A percentile compares a stretch with the other conserved stretches of the same genome.
Evolutionary conservation across 495 filamentous ascomycete genomes (phyloP).

Genomic region (Penicillium steckii): DNA sequence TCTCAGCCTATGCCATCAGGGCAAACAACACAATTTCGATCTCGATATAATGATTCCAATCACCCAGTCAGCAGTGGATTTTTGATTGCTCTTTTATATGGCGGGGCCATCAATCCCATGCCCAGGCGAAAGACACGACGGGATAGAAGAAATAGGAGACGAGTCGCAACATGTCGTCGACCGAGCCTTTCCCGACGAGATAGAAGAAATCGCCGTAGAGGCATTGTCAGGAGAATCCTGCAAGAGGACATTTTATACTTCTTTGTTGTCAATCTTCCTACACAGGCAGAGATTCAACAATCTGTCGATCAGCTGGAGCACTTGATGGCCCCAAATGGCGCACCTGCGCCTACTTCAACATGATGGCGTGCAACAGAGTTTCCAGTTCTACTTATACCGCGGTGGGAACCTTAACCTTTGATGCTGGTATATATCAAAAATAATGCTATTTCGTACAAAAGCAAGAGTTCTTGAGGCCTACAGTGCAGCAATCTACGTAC

Average conservation of each 20-base stretch:
- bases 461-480: no score
- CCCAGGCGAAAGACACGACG: not conserved
- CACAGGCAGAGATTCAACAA: conserved; percentile 3
- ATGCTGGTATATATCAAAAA: no score
- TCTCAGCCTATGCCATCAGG: not conserved
- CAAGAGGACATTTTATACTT: conserved; percentile 9
- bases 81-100: conserved; percentile 11
- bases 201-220: conserved; percentile 4
- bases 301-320: conserved; percentile 8
- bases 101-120: conserved; percentile 6
- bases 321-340: not conserved
- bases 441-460: no score
- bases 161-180: conserved; percentile 5
- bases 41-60: conserved; percentile 17
- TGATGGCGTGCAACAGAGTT: no score
- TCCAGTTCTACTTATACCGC: not conserved
- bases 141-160: not conserved
- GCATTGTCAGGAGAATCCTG: conserved; percentile 8
- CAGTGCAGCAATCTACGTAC: no score
- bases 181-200: conserved; percentile 3
- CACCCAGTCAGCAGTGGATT: conserved; percentile 16
- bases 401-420: no score
- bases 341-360: not conserved
- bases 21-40: conserved; percentile 1
- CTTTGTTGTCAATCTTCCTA: conserved; percentile 5